Percentiles rank a stretch among this genome's conserved stretches.
phyloP scores from a whole-genome alignment of 2,329 filamentous ascomycete species.

The Colletotrichum sp. region DNA sequence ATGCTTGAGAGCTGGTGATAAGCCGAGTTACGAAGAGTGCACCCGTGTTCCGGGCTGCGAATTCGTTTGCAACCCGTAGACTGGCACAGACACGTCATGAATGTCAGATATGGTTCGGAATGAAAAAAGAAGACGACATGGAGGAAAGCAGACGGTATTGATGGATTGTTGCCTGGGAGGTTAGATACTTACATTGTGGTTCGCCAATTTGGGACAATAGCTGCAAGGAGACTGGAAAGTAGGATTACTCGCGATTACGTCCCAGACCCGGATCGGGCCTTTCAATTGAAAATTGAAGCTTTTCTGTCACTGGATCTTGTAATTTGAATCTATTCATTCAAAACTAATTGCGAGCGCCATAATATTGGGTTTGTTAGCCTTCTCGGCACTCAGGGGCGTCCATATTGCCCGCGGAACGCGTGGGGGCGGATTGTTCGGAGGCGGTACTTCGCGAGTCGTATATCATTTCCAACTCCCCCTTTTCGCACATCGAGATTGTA shows the following conservation, averaged over 20 bases:
- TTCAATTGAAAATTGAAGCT: accelerated
- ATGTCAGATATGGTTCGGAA: neutral
- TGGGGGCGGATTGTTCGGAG: neutral
- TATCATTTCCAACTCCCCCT: neutral
- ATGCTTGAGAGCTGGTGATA: neutral
- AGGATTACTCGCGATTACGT: neutral
- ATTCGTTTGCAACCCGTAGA: neutral
- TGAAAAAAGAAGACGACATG: accelerated
- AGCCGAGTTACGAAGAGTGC: neutral
- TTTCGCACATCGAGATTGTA: neutral
- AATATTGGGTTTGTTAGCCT: neutral
- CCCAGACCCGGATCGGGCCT: neutral
- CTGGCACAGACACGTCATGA: neutral
- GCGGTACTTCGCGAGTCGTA: neutral
- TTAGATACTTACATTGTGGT: neutral
- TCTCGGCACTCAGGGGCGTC: neutral
- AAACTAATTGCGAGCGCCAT: neutral
- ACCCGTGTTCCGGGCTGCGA: neutral
- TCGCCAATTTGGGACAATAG: neutral
- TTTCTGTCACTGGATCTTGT: neutral
- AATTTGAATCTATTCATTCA: neutral
- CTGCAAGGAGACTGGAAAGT: too few species aligned
- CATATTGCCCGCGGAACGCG: neutral
- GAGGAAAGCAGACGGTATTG: neutral
- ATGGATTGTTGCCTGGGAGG: neutral